Percentiles rank a stretch among this genome's conserved stretches.
Evolutionary conservation across 2,329 filamentous ascomycete genomes (phyloP).

Genomic region (Trichoderma sp.): DNA sequence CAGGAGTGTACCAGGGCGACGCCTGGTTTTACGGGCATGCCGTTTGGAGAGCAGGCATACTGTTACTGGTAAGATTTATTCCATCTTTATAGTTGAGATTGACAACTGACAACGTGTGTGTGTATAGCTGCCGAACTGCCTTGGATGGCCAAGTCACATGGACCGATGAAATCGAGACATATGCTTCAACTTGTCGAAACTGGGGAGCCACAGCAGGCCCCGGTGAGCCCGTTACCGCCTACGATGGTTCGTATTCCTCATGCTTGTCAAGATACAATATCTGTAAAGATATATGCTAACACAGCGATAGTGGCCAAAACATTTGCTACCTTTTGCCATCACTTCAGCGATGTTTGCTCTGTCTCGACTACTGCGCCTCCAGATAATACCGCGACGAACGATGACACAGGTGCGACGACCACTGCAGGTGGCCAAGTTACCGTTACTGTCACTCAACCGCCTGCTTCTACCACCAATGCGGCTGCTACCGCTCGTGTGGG

Average conservation of each 20-base stretch:
- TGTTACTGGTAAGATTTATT: conserved; percentile 34
- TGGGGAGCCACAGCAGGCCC: conserved; percentile 28
- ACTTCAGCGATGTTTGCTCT: conserved; percentile 31
- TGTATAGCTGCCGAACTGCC: conserved; percentile 25
- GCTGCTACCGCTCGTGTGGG: background rate
- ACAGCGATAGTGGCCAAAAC: conserved; percentile 28
- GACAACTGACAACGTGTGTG: conserved; percentile 27
- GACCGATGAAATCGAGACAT: conserved; percentile 33
- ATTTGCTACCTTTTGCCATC: conserved; percentile 33
- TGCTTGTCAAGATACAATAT: background rate
- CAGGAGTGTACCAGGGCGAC: conserved; percentile 28
- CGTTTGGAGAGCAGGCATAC: conserved; percentile 30
- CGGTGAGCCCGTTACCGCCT: conserved; percentile 29
- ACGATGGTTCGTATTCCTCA: conserved; percentile 25
- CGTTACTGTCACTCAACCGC: background rate
- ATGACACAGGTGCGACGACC: background rate
- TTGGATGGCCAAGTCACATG: conserved; percentile 25
- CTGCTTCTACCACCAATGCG: conserved; percentile 5
- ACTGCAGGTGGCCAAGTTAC: background rate
- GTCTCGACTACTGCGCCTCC: conserved; percentile 21
- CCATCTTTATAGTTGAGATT: background rate
- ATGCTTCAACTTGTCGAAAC: conserved; percentile 32
- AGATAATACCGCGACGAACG: background rate
- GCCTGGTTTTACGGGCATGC: conserved; percentile 28
- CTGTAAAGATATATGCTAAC: background rate